Conservation (phyloP, 2,329 filamentous ascomycete species). For the Metarhizium robertsii region DNA sequence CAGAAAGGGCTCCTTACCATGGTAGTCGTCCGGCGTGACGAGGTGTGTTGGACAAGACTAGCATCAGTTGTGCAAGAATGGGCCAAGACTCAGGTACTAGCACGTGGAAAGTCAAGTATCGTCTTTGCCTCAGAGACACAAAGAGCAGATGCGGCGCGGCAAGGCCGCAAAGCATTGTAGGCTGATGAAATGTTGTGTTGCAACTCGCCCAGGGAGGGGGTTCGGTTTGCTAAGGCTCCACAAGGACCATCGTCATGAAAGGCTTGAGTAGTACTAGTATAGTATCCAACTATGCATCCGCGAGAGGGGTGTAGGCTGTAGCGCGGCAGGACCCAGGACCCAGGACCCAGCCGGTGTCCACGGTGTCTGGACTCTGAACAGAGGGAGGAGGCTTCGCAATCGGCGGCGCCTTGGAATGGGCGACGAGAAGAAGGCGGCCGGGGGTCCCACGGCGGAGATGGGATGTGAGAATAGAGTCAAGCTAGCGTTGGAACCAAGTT, state of each 20-base stretch:
- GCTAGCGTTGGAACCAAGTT: slow-evolving; percentile 7
- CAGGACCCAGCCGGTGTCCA: not conserved
- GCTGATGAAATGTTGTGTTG: slow-evolving; percentile 11
- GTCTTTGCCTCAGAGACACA: slow-evolving; percentile 24
- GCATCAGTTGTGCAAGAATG: slow-evolving; percentile 19
- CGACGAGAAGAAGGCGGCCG: slow-evolving; percentile 10
- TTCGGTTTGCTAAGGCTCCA: slow-evolving; percentile 25
- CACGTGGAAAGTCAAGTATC: slow-evolving; percentile 25
- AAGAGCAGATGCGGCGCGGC: slow-evolving; percentile 17
- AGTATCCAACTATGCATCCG: slow-evolving; percentile 7
- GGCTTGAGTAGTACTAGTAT: slow-evolving; percentile 3
- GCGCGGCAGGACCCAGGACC: not conserved
- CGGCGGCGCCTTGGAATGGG: not conserved
- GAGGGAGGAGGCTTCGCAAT: slow-evolving; percentile 11
- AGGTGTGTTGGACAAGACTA: slow-evolving; percentile 26
- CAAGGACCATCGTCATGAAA: slow-evolving; percentile 23
- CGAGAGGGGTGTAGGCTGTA: slow-evolving; percentile 3
- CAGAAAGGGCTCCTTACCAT: slow-evolving; percentile 38
- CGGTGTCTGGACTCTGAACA: not conserved
- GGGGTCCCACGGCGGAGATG: slow-evolving; percentile 14
- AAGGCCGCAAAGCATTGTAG: slow-evolving; percentile 6
- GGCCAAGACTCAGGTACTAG: slow-evolving; percentile 26
- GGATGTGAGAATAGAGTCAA: slow-evolving; percentile 15
- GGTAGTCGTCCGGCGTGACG: slow-evolving; percentile 29
- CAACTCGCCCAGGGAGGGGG: slow-evolving; percentile 15